Conservation (phyloP, 1,139 yeast species). For the Saccharomycopsis hybrid region DNA sequence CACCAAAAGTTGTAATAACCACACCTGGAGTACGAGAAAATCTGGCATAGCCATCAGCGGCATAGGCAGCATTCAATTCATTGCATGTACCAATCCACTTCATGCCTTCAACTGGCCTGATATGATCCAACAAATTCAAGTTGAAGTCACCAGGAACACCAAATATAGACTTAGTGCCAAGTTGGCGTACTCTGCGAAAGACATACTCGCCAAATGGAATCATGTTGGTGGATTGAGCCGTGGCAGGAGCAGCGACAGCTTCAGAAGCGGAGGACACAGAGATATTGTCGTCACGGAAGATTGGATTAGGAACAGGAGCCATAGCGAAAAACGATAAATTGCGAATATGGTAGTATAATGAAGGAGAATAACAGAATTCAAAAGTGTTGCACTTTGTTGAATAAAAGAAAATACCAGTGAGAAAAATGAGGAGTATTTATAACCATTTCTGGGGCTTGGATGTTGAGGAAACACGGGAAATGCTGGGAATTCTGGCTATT, state of each 20-base stretch:
- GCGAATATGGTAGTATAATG: not conserved
- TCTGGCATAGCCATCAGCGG: conserved; percentile 75
- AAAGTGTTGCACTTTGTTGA: no score
- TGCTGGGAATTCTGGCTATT: no score
- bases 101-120: conserved; percentile 51
- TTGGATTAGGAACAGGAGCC: conserved; percentile 18
- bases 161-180: conserved; percentile 58
- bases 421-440: no score
- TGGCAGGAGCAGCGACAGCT: conserved; percentile 5
- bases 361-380: not conserved
- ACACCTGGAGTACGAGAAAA: conserved; percentile 32
- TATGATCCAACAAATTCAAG: conserved; percentile 57
- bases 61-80: conserved; percentile 63
- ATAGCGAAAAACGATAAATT: not conserved
- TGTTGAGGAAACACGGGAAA: no score
- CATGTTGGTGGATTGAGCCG: not conserved
- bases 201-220: conserved; percentile 53
- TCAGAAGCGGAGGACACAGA: conserved; percentile 3
- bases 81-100: conserved; percentile 60
- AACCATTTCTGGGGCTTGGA: no score
- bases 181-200: conserved; percentile 50
- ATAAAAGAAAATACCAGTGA: no score
- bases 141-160: conserved; percentile 84
- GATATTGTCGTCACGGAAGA: no score
- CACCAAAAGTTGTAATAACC: conserved; percentile 57